Percentiles rank a stretch among this genome's conserved stretches.
These are phyloP conservation scores for Extremus antarcticus DNA, from an alignment of 495 filamentous ascomycete genomes.

Conservation along the genomic window DNA sequence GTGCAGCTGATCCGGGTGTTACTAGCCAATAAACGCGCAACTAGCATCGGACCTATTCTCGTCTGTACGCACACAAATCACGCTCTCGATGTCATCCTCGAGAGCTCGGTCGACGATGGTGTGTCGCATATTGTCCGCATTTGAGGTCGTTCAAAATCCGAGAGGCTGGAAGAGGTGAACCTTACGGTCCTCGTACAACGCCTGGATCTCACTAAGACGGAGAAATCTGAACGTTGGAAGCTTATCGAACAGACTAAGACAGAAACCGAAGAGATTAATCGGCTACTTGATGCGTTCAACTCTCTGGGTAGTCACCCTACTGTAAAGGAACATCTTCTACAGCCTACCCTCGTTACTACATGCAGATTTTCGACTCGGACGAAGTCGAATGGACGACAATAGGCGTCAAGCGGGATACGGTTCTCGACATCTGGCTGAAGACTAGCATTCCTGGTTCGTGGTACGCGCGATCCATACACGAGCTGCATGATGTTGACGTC, in stretches of 20 bases:
- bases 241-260: conserved; percentile 24
- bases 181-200: conserved; percentile 32
- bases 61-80: conserved; percentile 64
- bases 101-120: conserved; percentile 46
- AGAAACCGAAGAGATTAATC: conserved; percentile 18
- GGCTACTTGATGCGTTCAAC: conserved; percentile 25
- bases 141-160: conserved; percentile 54
- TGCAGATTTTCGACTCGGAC: conserved; percentile 22
- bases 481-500: not conserved
- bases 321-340: conserved; percentile 11
- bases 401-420: not conserved
- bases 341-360: conserved; percentile 5
- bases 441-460: not conserved
- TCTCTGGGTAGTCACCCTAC: conserved; percentile 12
- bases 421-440: not conserved
- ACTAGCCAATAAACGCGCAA: conserved; percentile 42
- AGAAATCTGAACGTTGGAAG: conserved; percentile 28
- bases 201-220: conserved; percentile 31
- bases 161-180: conserved; percentile 39
- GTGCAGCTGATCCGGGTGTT: conserved; percentile 52
- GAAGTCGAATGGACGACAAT: conserved; percentile 23
- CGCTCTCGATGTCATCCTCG: conserved; percentile 62
- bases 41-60: conserved; percentile 53
- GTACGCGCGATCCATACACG: not conserved
- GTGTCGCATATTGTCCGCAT: conserved; percentile 58